Evolutionary conservation across 176 grass and related monocot genomes (phyloP).

Genomic region (Cenchrus fungigraminus): DNA sequence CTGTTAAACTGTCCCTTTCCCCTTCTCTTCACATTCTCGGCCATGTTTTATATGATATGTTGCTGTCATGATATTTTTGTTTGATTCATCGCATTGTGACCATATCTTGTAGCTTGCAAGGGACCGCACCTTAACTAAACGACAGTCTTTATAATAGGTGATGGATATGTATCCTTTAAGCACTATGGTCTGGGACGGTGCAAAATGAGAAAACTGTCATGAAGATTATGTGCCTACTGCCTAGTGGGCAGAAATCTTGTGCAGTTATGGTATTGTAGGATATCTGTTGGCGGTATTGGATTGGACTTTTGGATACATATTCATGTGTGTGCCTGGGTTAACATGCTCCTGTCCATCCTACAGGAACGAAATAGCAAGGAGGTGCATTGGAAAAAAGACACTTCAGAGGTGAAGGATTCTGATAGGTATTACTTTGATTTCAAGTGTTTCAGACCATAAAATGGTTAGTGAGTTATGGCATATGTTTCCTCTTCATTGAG

Average conservation of each 20-base stretch:
- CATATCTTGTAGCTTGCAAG: slow-evolving; percentile 39
- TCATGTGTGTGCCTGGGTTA: slow-evolving; percentile 5
- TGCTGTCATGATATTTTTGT: slow-evolving; percentile 36
- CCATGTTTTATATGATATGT: slow-evolving; percentile 34
- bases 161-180: background rate
- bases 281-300: slow-evolving; percentile 3
- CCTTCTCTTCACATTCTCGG: slow-evolving; percentile 21
- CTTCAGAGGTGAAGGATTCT: slow-evolving; percentile 38
- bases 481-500: slow-evolving; percentile 33
- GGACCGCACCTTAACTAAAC: slow-evolving; percentile 29
- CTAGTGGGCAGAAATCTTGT: slow-evolving; percentile 17
- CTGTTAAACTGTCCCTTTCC: slow-evolving; percentile 26
- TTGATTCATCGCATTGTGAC: slow-evolving; percentile 25
- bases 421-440: slow-evolving; percentile 45
- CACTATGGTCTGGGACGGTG: background rate
- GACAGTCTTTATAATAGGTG: background rate
- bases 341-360: slow-evolving; percentile 15
- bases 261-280: background rate
- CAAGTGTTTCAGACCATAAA: slow-evolving; percentile 31
- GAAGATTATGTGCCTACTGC: background rate
- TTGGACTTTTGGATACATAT: background rate
- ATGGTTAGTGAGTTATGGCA: background rate
- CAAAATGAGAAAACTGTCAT: slow-evolving; percentile 12
- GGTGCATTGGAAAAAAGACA: slow-evolving; percentile 5
- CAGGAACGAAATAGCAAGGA: slow-evolving; percentile 34